A percentile compares a stretch with the other conserved stretches of the same genome.
phyloP scores from a whole-genome alignment of 163 green algal species.

The Chloromonas sp. region DNA sequence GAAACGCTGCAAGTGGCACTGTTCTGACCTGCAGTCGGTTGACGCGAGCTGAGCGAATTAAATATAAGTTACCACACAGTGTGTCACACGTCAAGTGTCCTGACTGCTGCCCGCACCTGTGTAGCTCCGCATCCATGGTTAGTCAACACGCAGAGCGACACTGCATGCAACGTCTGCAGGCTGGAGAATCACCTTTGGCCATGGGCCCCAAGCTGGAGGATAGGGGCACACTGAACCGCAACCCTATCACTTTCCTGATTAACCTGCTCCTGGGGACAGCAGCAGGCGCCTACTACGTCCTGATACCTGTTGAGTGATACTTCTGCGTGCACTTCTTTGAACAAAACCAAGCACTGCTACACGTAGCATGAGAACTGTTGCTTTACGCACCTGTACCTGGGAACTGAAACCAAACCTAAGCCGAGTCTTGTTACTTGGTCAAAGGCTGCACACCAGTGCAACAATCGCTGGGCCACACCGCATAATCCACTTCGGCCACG shows the following conservation, averaged over 20 bases:
- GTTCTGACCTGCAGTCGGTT: not conserved
- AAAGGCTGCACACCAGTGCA: no score
- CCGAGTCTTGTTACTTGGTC: no score
- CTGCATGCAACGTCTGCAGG: slow-evolving; percentile 28
- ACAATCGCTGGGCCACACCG: no score
- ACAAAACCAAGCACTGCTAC: not conserved
- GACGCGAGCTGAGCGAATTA: not conserved
- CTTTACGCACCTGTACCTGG: no score
- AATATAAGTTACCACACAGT: not conserved
- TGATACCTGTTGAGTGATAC: slow-evolving; percentile 56
- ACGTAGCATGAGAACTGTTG: not conserved
- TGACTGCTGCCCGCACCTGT: no score
- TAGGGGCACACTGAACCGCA: slow-evolving; percentile 49
- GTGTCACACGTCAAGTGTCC: not conserved
- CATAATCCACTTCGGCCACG: no score
- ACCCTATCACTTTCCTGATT: slow-evolving; percentile 64
- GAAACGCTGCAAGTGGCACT: no score
- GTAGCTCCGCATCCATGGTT: not conserved
- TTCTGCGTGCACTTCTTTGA: not conserved
- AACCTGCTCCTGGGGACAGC: slow-evolving; percentile 60
- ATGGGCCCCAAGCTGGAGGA: slow-evolving; percentile 69
- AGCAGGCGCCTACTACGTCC: slow-evolving; percentile 87
- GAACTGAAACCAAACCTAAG: no score
- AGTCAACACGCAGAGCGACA: not conserved
- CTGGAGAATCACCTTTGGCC: slow-evolving; percentile 68